Conservation (phyloP, 2,329 filamentous ascomycete genomes). For the Aspergillus uvarum region DNA sequence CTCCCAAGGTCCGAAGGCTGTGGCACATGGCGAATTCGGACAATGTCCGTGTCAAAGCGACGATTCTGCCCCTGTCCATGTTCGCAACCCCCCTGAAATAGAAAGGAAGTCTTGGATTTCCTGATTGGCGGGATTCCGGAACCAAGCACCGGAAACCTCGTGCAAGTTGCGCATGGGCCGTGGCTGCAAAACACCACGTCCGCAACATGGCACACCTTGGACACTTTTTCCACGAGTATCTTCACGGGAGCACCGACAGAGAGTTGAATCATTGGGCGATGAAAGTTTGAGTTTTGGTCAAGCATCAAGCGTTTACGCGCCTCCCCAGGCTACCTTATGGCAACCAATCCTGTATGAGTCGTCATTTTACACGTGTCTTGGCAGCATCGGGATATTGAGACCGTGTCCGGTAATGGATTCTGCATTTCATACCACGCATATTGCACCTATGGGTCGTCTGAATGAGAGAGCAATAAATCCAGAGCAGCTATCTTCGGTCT, state of each 20-base stretch:
- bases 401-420: not conserved
- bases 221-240: not conserved
- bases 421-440: not conserved
- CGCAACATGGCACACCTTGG: not conserved
- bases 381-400: not conserved
- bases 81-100: not conserved
- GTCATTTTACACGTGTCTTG: no score
- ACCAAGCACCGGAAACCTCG: not conserved
- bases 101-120: not conserved
- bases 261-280: not conserved
- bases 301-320: not conserved
- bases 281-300: not conserved
- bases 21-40: not conserved
- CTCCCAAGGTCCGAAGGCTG: not conserved
- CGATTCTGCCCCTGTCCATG: not conserved
- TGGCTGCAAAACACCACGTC: not conserved
- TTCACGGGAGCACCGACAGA: not conserved
- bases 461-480: not conserved
- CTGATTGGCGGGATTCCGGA: not conserved
- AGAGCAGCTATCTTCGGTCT: not conserved
- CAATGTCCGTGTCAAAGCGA: not conserved
- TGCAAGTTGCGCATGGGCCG: not conserved
- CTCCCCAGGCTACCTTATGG: no score
- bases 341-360: no score
- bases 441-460: not conserved